Base-by-base conservation (phyloP, 306 rosid species). In the Parietaria judaica region DNA sequence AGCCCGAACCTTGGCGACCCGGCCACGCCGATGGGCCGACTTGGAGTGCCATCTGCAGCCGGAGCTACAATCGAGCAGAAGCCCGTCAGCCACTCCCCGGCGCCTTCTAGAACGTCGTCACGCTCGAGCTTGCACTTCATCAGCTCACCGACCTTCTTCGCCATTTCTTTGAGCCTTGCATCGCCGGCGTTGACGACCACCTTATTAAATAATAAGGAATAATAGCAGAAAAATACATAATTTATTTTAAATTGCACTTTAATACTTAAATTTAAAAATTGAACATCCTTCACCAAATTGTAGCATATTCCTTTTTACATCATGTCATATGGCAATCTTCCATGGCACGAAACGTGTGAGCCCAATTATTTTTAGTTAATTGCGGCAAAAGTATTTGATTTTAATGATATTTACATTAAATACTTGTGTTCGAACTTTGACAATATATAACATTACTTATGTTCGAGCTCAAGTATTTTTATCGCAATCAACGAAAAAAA, bases 1-100 rank as follows among this genome's bases (percentile, higher is more conserved):
- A 45, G 6, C 13, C 56, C 66, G 7, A 63, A 49, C 56, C 16
- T 36, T 1, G 56, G 67, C 35, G 67, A 63, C 67, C 67, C 14
- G 10, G 67, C n/a, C 38, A 51, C 34, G 16, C 46, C 41, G 16
- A 63, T 15, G 9, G 12, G 5, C 36, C 51, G 41, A 4, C 5
- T n/a, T 5, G 53, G 53, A 1, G 51, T 11, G 12, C 53, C 23
- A 6, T 51, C 3, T 6, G 14, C 55, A 41, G 17, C 16, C 7
- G 31, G 31, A 0, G 7, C 55, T 43, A 49, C 9, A 4, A n/a
- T 0, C 15, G 51, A 47, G 13, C 4, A 41, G 41, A 14, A 11
- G 36, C 14, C 16, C 58, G 35, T 4, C 1, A 61, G 16, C 44
- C 54, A 46, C 54, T 61, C 54, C 14, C 13, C 31, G 3, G 66